Percentiles rank a stretch among this genome's conserved stretches.
Evolutionary conservation across 805 yeast species (phyloP).

Genomic region (Metschnikowia cubensis): DNA sequence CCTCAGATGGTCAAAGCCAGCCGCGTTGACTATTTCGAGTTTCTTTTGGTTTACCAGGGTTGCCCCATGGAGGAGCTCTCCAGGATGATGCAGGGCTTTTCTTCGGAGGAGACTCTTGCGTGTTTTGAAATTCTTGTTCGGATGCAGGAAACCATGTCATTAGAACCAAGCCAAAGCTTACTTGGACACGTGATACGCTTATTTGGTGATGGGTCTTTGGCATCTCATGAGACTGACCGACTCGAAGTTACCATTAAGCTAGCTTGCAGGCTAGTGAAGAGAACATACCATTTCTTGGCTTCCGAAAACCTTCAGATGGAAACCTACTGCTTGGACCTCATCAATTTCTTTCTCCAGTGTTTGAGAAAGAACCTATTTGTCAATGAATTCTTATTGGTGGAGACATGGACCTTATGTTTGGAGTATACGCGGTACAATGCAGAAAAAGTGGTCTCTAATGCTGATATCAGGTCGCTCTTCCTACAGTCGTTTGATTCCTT

Average conservation of each 20-base stretch:
- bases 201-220: conserved; percentile 31
- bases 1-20: background rate
- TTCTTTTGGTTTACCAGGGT: conserved; percentile 7
- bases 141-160: background rate
- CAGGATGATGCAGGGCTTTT: background rate
- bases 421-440: conserved; percentile 20
- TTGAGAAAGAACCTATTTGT: conserved; percentile 38
- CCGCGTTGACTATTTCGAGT: conserved; percentile 7
- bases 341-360: conserved; percentile 41
- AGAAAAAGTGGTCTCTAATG: conserved; percentile 22
- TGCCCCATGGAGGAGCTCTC: background rate
- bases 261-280: conserved; percentile 19
- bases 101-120: background rate
- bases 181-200: conserved; percentile 19
- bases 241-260: conserved; percentile 36
- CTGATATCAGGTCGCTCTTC: conserved; percentile 15
- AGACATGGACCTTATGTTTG: conserved; percentile 32
- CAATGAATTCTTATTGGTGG: conserved; percentile 31
- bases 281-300: conserved; percentile 2
- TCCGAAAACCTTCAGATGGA: conserved; percentile 6
- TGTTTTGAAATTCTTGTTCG: background rate
- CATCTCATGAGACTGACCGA: conserved; percentile 31
- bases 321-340: conserved; percentile 47
- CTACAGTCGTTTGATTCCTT: conserved; percentile 15
- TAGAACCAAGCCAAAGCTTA: background rate